A percentile compares a stretch with the other conserved stretches of the same genome.
phyloP scores from a whole-genome alignment of 352 stramenopile species.

The Elongisporangium undulatum region DNA sequence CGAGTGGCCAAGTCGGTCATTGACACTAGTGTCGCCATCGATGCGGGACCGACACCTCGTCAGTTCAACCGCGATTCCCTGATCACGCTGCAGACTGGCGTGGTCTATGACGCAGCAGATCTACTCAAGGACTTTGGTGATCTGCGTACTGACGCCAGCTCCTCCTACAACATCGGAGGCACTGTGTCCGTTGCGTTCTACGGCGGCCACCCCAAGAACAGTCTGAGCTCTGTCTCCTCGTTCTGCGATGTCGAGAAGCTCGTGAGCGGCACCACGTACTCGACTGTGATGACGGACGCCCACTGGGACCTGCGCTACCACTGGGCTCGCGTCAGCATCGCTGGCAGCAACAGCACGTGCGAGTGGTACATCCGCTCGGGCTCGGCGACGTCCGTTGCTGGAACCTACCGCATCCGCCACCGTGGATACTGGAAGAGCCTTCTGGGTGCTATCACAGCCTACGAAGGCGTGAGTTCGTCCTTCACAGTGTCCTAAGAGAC shows the following conservation, averaged over 20 bases:
- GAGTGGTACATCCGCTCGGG: conserved; percentile 37
- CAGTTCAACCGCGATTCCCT: conserved; percentile 31
- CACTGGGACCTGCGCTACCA: conserved; percentile 50
- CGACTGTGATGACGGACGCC: conserved; percentile 37
- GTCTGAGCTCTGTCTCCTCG: conserved; percentile 21
- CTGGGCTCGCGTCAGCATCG: conserved; percentile 20
- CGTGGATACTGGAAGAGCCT: conserved; percentile 37
- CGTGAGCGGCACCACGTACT: conserved; percentile 11
- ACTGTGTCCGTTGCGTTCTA: conserved; percentile 35
- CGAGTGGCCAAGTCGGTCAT: conserved; percentile 30
- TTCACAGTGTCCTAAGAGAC: conserved; percentile 16
- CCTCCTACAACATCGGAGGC: conserved; percentile 21
- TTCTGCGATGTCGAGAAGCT: conserved; percentile 53
- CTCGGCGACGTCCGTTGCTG: conserved; percentile 20
- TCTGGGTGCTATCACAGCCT: conserved; percentile 19
- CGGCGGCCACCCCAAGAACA: conserved; percentile 44
- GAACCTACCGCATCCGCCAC: conserved; percentile 40
- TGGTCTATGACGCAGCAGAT: conserved; percentile 24
- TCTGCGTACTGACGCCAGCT: conserved; percentile 17
- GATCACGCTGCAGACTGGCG: conserved; percentile 27
- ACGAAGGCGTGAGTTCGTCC: conserved; percentile 21
- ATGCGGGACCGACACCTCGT: conserved; percentile 24
- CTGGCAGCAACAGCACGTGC: conserved; percentile 39
- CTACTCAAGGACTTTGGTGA: conserved; percentile 17
- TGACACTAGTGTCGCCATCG: conserved; percentile 14